These are phyloP conservation scores for Amylocystis lapponica DNA, from an alignment of 768 basidiomycete species.

Conservation along the genomic window DNA sequence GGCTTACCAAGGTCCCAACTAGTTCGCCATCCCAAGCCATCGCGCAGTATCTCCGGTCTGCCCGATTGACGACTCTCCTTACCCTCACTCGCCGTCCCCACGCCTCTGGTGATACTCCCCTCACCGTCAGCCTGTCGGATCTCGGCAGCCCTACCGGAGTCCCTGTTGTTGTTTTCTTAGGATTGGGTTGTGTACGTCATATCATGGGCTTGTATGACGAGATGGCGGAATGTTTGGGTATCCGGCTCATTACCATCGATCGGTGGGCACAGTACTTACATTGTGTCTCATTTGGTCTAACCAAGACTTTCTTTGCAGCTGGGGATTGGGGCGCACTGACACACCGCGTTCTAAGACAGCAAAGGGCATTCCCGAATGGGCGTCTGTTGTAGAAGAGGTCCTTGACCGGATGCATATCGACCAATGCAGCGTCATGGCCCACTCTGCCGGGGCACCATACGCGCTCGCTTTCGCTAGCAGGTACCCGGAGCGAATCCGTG, in stretches of 20 bases:
- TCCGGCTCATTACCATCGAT: constrained; percentile 92
- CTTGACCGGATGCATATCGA: constrained; percentile 73
- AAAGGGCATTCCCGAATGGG: constrained; percentile 87
- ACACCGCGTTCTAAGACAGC: constrained; percentile 56
- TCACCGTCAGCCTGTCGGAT: constrained; percentile 90
- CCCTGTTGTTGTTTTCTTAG: constrained; percentile 89
- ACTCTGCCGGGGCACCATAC: constrained; percentile 94
- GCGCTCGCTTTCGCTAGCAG: constrained; percentile 84
- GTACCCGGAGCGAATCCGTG: constrained; percentile 67
- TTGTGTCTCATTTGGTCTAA: not conserved
- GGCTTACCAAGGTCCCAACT: constrained; percentile 40
- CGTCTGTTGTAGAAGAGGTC: constrained; percentile 84
- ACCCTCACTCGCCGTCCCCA: constrained; percentile 77
- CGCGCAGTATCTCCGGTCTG: constrained; percentile 83
- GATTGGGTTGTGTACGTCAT: constrained; percentile 90
- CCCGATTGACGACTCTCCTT: constrained; percentile 76
- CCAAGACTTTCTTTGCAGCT: constrained; percentile 38
- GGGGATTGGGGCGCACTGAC: constrained; percentile 90
- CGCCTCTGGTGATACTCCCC: constrained; percentile 64
- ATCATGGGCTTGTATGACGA: constrained; percentile 95
- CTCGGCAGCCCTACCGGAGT: constrained; percentile 80
- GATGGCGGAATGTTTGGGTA: constrained; percentile 81
- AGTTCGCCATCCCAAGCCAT: constrained; percentile 59
- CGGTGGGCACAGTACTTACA: constrained; percentile 42
- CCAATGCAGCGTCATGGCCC: constrained; percentile 87